Evolutionary conservation across 192 early-diverging fungal species (phyloP).

Genomic region (Globomyces pollinis-pini): DNA sequence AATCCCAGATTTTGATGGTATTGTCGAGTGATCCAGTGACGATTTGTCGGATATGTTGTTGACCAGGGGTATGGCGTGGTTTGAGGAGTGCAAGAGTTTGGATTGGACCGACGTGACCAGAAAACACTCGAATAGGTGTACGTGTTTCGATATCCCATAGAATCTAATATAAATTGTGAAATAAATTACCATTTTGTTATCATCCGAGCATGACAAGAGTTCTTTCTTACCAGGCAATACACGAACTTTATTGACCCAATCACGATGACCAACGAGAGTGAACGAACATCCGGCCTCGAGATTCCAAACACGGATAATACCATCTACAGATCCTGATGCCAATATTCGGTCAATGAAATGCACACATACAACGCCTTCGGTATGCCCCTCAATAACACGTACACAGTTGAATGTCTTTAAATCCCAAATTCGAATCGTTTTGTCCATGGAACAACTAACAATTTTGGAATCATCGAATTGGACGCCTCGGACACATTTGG

Average conservation of each 20-base stretch:
- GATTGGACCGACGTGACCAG: slow-evolving; percentile 39
- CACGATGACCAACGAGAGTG: slow-evolving; percentile 73
- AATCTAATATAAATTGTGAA: slow-evolving; percentile 31
- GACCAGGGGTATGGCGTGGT: slow-evolving; percentile 14
- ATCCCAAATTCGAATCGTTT: slow-evolving; percentile 89
- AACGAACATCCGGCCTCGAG: slow-evolving; percentile 56
- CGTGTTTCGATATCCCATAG: slow-evolving; percentile 76
- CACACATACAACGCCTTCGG: slow-evolving; percentile 71
- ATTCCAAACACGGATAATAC: slow-evolving; percentile 84
- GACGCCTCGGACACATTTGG: slow-evolving; percentile 72
- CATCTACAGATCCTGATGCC: slow-evolving; percentile 75
- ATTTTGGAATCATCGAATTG: slow-evolving; percentile 94
- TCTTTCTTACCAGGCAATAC: slow-evolving; percentile 41
- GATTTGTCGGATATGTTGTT: slow-evolving; percentile 14
- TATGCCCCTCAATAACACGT: slow-evolving; percentile 68
- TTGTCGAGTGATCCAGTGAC: slow-evolving; percentile 87
- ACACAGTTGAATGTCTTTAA: slow-evolving; percentile 80
- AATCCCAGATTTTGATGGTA: slow-evolving; percentile 88
- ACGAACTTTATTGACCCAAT: slow-evolving; percentile 88
- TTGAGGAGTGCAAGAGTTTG: slow-evolving; percentile 25
- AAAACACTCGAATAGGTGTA: slow-evolving; percentile 51
- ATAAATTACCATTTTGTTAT: slow-evolving; percentile 57
- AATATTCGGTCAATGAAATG: slow-evolving; percentile 74
- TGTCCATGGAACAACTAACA: slow-evolving; percentile 87
- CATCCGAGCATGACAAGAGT: slow-evolving; percentile 83